Conservation (phyloP, 192 early-diverging fungal genomes). For the Chytriomyces confervae region DNA sequence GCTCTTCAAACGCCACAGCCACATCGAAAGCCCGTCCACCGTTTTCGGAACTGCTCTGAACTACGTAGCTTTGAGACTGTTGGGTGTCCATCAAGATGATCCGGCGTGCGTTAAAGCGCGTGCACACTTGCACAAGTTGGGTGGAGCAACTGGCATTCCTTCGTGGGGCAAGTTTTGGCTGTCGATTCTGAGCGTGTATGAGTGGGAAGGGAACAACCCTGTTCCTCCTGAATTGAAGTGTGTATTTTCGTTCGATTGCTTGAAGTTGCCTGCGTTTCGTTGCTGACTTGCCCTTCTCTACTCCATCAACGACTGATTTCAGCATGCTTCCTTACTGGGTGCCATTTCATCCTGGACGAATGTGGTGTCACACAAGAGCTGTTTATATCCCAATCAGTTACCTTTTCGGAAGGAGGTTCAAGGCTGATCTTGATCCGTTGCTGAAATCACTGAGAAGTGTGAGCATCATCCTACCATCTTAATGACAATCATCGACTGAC, state of each 20-base stretch:
- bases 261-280: not conserved
- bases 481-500: not conserved
- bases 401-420: conserved; percentile 75
- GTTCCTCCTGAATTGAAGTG: conserved; percentile 93
- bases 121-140: conserved; percentile 79
- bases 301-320: not conserved
- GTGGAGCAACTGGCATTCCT: conserved; percentile 83
- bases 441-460: conserved; percentile 75
- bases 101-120: conserved; percentile 85
- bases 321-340: conserved; percentile 79
- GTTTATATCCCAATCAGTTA: conserved; percentile 98
- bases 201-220: conserved; percentile 96
- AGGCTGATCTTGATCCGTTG: conserved; percentile 67
- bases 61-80: conserved; percentile 86
- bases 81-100: conserved; percentile 86
- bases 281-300: conserved; percentile 1
- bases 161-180: conserved; percentile 99
- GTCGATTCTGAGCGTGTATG: conserved; percentile 84
- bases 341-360: conserved; percentile 86
- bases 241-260: conserved; percentile 10
- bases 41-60: conserved; percentile 97
- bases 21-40: conserved; percentile 90
- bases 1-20: conserved; percentile 51
- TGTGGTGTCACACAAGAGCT: conserved; percentile 93
- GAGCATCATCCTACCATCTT: conserved; percentile 1